Conservation (phyloP, 2,329 filamentous ascomycete species). For the Ceratocystis diversiconidia region DNA sequence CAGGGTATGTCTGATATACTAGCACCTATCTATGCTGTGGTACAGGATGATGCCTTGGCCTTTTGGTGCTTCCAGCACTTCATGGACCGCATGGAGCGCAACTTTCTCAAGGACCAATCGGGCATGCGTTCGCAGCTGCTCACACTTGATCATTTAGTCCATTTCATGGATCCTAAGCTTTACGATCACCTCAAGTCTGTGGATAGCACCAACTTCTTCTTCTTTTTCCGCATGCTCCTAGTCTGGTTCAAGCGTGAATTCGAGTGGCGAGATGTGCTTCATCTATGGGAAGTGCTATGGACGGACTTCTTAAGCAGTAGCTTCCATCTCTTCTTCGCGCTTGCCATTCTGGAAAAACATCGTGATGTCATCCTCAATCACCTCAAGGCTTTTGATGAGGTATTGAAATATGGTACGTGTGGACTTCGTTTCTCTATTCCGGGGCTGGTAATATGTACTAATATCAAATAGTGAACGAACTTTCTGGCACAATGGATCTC, state of each 20-base stretch:
- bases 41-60: conserved; percentile 91
- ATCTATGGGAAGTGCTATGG: conserved; percentile 88
- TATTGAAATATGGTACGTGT: conserved; percentile 77
- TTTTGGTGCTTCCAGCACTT: conserved; percentile 95
- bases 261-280: conserved; percentile 69
- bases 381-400: conserved; percentile 86
- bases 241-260: conserved; percentile 99
- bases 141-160: conserved; percentile 84
- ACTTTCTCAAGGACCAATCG: conserved; percentile 88
- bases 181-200: conserved; percentile 80
- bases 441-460: neutral
- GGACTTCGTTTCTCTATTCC: no score
- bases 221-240: conserved; percentile 97
- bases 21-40: conserved; percentile 87
- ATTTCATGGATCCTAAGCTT: conserved; percentile 90
- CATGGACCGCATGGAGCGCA: conserved; percentile 96
- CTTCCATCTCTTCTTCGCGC: conserved; percentile 86
- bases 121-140: conserved; percentile 89
- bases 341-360: conserved; percentile 92
- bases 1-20: conserved; percentile 98
- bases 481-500: conserved; percentile 85
- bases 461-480: conserved; percentile 63
- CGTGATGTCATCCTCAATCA: conserved; percentile 94
- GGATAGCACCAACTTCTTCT: conserved; percentile 98
- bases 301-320: conserved; percentile 79